phyloP scores from a whole-genome alignment of 768 basidiomycete genomes.

The Mycena maculata region DNA sequence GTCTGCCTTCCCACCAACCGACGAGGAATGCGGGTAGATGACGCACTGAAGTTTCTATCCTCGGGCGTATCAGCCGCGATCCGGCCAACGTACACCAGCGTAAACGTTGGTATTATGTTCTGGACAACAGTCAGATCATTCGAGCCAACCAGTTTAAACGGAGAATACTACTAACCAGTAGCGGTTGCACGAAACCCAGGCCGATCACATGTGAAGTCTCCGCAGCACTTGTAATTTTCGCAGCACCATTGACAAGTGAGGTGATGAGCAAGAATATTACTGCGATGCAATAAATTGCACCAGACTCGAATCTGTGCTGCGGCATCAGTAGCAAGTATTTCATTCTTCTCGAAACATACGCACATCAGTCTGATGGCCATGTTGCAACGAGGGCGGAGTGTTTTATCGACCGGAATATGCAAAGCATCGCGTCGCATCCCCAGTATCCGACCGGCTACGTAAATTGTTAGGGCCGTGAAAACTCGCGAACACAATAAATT shows the following conservation, averaged over 20 bases:
- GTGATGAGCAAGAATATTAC: slow-evolving; percentile 9
- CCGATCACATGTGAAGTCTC: slow-evolving; percentile 1
- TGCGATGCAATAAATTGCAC: slow-evolving; percentile 8
- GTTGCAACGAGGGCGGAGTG: slow-evolving; percentile 14
- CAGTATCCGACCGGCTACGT: slow-evolving; percentile 14
- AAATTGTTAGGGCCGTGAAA: slow-evolving; percentile 10
- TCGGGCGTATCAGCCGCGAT: slow-evolving; percentile 7
- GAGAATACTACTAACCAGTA: slow-evolving; percentile 17
- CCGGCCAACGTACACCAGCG: slow-evolving; percentile 16
- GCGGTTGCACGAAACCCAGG: neutral
- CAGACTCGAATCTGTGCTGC: slow-evolving; percentile 8
- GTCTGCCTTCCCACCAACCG: slow-evolving; percentile 9
- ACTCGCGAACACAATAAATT: slow-evolving; percentile 16
- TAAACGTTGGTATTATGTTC: slow-evolving; percentile 9
- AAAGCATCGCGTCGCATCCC: slow-evolving; percentile 11
- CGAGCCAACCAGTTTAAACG: slow-evolving; percentile 3
- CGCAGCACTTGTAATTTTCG: slow-evolving; percentile 3
- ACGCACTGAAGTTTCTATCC: slow-evolving; percentile 7
- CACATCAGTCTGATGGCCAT: slow-evolving; percentile 16
- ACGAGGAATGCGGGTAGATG: slow-evolving; percentile 12
- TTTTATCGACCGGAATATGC: slow-evolving; percentile 12
- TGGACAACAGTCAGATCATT: slow-evolving; percentile 1
- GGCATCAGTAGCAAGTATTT: slow-evolving; percentile 4
- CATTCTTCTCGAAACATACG: neutral
- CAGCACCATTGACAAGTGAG: slow-evolving; percentile 17